These are phyloP conservation scores for Yamadazyma paraphyllophila DNA, from an alignment of 805 yeast species.

Conservation along the genomic window DNA sequence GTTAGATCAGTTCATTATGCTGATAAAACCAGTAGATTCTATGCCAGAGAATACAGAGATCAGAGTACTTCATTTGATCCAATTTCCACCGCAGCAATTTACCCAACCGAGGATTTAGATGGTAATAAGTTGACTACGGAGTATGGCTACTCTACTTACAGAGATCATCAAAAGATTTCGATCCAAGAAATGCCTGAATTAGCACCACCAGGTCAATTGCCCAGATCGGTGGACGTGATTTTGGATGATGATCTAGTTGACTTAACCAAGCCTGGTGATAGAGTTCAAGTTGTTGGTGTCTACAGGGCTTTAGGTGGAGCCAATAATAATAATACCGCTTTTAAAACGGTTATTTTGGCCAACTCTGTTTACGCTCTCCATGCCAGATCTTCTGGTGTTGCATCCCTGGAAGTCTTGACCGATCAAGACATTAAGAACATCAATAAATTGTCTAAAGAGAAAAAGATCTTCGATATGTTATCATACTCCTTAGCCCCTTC, in stretches of 20 bases:
- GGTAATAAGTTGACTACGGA: slow-evolving; percentile 88
- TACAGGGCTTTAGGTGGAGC: slow-evolving; percentile 88
- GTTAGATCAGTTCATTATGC: slow-evolving; percentile 91
- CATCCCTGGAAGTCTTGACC: slow-evolving; percentile 64
- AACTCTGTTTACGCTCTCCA: slow-evolving; percentile 88
- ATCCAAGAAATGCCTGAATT: slow-evolving; percentile 97
- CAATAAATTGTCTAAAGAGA: slow-evolving; percentile 68
- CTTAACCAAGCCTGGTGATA: slow-evolving; percentile 89
- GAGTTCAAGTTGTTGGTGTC: slow-evolving; percentile 91
- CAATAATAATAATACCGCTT: slow-evolving; percentile 57
- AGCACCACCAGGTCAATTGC: slow-evolving; percentile 97
- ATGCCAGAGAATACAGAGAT: slow-evolving; percentile 89
- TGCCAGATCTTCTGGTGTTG: slow-evolving; percentile 83
- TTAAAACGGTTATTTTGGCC: slow-evolving; percentile 80
- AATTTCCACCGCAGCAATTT: slow-evolving; percentile 75
- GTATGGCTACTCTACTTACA: slow-evolving; percentile 86
- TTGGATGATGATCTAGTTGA: slow-evolving; percentile 95
- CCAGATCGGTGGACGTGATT: slow-evolving; percentile 88
- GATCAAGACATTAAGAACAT: slow-evolving; percentile 85
- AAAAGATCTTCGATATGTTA: slow-evolving; percentile 71
- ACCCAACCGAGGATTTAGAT: slow-evolving; percentile 89
- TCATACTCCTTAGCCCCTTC: slow-evolving; percentile 92
- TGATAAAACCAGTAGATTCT: slow-evolving; percentile 77
- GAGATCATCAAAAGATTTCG: slow-evolving; percentile 91
- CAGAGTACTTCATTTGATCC: slow-evolving; percentile 90